Percentiles rank a stretch among this genome's conserved stretches.
phyloP scores from a whole-genome alignment of 2,329 filamentous ascomycete genomes.

The Myriosclerotinia scirpicola region DNA sequence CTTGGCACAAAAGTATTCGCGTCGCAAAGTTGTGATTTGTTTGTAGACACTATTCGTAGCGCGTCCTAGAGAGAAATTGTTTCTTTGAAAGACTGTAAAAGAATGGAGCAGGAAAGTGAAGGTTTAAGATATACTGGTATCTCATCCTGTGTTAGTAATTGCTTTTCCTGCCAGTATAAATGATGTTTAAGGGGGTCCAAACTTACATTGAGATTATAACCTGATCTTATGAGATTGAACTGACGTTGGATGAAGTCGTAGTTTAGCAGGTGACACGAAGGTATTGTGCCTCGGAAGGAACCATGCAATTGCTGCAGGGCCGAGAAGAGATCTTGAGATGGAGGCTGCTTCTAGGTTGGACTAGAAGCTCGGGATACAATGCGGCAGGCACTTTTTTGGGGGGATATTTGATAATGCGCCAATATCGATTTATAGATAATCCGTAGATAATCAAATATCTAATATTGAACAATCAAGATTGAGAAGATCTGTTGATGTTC shows the following conservation, averaged over 20 bases:
- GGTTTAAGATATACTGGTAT: not conserved
- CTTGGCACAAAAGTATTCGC: not conserved
- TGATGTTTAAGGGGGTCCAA: not conserved
- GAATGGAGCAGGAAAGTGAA: not conserved
- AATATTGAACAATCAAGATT: slow-evolving; percentile 1
- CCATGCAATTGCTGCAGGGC: slow-evolving; percentile 23
- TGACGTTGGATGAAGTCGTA: slow-evolving; percentile 23
- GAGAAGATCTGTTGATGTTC: slow-evolving; percentile 7
- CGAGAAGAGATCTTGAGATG: slow-evolving; percentile 25
- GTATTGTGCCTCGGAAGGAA: slow-evolving; percentile 29
- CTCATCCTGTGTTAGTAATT: not conserved
- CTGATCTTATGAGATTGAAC: slow-evolving; percentile 5
- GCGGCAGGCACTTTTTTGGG: slow-evolving; percentile 24
- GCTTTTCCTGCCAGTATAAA: not conserved
- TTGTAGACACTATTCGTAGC: not conserved
- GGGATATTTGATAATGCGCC: slow-evolving; percentile 20
- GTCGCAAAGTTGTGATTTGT: not conserved
- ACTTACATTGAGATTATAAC: slow-evolving; percentile 17
- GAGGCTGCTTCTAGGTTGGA: slow-evolving; percentile 23
- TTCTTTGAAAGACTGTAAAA: not conserved
- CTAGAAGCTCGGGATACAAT: slow-evolving; percentile 25
- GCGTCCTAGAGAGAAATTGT: not conserved
- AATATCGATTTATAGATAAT: not conserved
- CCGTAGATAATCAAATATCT: too few relatives aligned
- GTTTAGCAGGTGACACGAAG: slow-evolving; percentile 29